Percentiles rank a stretch among this genome's conserved stretches.
phyloP scores from a whole-genome alignment of 805 yeast genomes.

The Hanseniaspora pseudoguilliermondii region DNA sequence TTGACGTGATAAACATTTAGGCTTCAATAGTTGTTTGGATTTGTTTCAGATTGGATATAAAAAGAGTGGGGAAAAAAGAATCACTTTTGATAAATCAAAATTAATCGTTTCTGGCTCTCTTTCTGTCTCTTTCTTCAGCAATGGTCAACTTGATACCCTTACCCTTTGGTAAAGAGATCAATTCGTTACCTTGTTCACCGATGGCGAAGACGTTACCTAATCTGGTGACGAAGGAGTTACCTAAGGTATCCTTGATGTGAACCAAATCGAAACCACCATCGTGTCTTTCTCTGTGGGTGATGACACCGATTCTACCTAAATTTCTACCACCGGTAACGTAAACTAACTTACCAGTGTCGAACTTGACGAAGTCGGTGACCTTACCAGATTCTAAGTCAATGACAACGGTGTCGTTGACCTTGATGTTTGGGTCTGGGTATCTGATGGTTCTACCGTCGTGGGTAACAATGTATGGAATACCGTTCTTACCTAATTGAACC shows the following conservation, averaged over 20 bases:
- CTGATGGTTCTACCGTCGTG: slow-evolving; percentile 99
- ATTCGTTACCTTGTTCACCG: slow-evolving; percentile 93
- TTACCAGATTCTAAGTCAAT: slow-evolving; percentile 93
- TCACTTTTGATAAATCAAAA: slow-evolving; percentile 27
- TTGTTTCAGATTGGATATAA: too few relatives aligned
- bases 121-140: slow-evolving; percentile 97
- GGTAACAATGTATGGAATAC: slow-evolving; percentile 95
- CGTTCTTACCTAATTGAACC: slow-evolving; percentile 96
- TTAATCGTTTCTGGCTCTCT: slow-evolving; percentile 61
- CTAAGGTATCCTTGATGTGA: slow-evolving; percentile 89
- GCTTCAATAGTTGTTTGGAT: background rate
- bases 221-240: slow-evolving; percentile 93
- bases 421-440: slow-evolving; percentile 97
- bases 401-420: slow-evolving; percentile 95
- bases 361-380: slow-evolving; percentile 76
- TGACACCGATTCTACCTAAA: slow-evolving; percentile 96
- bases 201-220: slow-evolving; percentile 83
- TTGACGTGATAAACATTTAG: background rate
- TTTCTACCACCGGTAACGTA: slow-evolving; percentile 97
- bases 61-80: slow-evolving; percentile 11
- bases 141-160: slow-evolving; percentile 94
- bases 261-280: slow-evolving; percentile 97
- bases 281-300: slow-evolving; percentile 92
- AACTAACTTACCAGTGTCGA: slow-evolving; percentile 83
- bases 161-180: slow-evolving; percentile 94